Evolutionary conservation across 345 rosid genomes (phyloP).

Genomic region (Moringa oleifera): DNA sequence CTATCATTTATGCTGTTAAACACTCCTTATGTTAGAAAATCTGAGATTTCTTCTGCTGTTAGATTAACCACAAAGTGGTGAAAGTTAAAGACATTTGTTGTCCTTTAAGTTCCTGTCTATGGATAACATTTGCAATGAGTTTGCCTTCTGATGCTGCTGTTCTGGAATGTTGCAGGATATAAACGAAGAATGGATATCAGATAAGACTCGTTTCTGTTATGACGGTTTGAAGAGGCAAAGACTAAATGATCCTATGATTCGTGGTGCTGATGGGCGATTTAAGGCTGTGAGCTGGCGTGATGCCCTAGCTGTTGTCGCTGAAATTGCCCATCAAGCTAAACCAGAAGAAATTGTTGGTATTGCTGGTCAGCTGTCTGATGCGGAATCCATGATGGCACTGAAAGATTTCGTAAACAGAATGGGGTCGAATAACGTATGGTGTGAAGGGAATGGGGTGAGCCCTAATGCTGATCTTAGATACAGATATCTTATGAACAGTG

Average conservation of each 20-base stretch:
- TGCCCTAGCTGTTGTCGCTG: slow-evolving; percentile 90
- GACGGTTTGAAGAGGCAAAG: slow-evolving; percentile 99
- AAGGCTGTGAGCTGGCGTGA: slow-evolving; percentile 93
- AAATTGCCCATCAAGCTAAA: slow-evolving; percentile 65
- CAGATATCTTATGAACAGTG: slow-evolving; percentile 81
- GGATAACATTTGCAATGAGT: background rate
- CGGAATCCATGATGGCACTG: slow-evolving; percentile 97
- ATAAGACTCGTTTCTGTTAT: slow-evolving; percentile 90
- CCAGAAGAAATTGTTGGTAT: slow-evolving; percentile 86
- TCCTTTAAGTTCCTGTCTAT: too few species aligned
- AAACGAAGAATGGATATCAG: slow-evolving; percentile 99
- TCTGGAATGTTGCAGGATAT: slow-evolving; percentile 61
- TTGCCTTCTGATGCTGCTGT: slow-evolving; percentile 9
- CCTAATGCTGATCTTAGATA: slow-evolving; percentile 91
- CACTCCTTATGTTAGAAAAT: too few species aligned
- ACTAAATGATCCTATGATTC: slow-evolving; percentile 96
- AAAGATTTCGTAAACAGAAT: slow-evolving; percentile 87
- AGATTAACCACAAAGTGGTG: too few species aligned
- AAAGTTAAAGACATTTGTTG: too few species aligned
- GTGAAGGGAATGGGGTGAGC: slow-evolving; percentile 78
- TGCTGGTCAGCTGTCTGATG: slow-evolving; percentile 92
- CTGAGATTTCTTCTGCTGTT: too few species aligned
- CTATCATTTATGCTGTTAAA: too few species aligned
- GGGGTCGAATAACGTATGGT: slow-evolving; percentile 94
- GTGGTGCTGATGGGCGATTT: slow-evolving; percentile 86